These are phyloP conservation scores for Adansonia grandidieri DNA, from an alignment of 441 rosid genomes.

Conservation along the genomic window DNA sequence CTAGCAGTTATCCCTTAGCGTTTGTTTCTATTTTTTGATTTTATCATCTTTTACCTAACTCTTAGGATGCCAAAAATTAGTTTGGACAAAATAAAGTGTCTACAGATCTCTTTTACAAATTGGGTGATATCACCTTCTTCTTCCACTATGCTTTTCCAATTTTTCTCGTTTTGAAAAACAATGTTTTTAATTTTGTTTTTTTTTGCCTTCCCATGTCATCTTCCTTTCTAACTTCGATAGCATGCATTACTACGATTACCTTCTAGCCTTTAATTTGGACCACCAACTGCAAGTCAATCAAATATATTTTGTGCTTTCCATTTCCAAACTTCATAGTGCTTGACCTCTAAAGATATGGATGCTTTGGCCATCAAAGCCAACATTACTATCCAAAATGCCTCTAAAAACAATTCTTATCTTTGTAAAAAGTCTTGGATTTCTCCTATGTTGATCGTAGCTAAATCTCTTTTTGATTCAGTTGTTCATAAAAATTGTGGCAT, in stretches of 20 bases:
- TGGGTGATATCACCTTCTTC: too few relatives aligned
- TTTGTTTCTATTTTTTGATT: too few relatives aligned
- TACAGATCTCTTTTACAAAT: too few relatives aligned
- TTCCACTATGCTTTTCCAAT: too few relatives aligned
- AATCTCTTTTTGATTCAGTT: neutral
- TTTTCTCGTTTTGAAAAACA: too few relatives aligned
- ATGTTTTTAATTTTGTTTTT: neutral
- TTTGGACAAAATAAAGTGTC: too few relatives aligned
- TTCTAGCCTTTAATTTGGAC: slow-evolving; percentile 44
- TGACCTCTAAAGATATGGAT: slow-evolving; percentile 62
- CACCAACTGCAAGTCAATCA: slow-evolving; percentile 44
- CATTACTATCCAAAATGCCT: slow-evolving; percentile 45
- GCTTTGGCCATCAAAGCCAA: slow-evolving; percentile 68
- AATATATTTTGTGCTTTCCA: slow-evolving; percentile 58
- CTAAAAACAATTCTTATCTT: slow-evolving; percentile 26
- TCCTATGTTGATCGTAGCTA: slow-evolving; percentile 33
- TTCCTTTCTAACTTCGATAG: slow-evolving; percentile 59
- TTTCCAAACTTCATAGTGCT: slow-evolving; percentile 46
- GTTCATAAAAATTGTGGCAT: neutral
- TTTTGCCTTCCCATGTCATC: slow-evolving; percentile 21
- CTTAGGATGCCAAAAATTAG: too few relatives aligned
- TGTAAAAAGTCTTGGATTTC: slow-evolving; percentile 46
- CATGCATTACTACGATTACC: slow-evolving; percentile 51
- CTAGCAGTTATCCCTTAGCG: too few relatives aligned
- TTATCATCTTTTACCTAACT: too few relatives aligned